Evolutionary conservation across 129 eudicot genomes (phyloP), one percentile per base, ranked within the genome.

Genomic region (Pseudognaphalium luteoalbum): DNA sequence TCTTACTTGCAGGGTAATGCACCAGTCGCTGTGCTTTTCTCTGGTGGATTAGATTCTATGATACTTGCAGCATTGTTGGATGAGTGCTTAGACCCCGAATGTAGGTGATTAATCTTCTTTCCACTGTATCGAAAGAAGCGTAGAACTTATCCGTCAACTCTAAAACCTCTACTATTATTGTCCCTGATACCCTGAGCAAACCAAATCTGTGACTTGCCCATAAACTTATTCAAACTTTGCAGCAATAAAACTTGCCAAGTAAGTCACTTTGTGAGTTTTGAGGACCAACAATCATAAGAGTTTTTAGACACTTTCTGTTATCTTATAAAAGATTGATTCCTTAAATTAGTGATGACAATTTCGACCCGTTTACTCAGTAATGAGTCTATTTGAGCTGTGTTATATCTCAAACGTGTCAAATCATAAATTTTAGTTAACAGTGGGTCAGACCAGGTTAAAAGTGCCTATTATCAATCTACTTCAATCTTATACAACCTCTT

Each of bases 1-100:
- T 80, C 52, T 47, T 74, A 74, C 58, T 19, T 60, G 69, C 81
- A 93, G 97, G 85, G 83, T 75, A 56, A 21, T 66, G 82, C 92
- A 81, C 99, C 97, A 22, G 84, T 94, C 22, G 97, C 97, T 20
- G 96, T 94, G 74, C 97, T 94, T 34, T 94, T 89, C 83, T 94
- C 99, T 75, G 99, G 99, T 68, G 99, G 99, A 71, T 79, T 94
- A 70, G 99, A 94, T 79, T 91, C 97, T 12, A 94, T 94, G 99
- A 94, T 94, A 68, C 88, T 94, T 74, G 93, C 99, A 74, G 93
- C 97, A 30, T 58, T 94, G 71, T 85, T 94, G 81, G 84, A 94
- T 80, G 86, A 91, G 80, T 94, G 97, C 83, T 80, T 94, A 56
- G 91, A 87, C 82, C 60, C 93, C 66, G 85, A 90, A 81, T 89